Evolutionary conservation across 495 filamentous ascomycete species (phyloP).

Genomic region (Penicillium roqueforti): DNA sequence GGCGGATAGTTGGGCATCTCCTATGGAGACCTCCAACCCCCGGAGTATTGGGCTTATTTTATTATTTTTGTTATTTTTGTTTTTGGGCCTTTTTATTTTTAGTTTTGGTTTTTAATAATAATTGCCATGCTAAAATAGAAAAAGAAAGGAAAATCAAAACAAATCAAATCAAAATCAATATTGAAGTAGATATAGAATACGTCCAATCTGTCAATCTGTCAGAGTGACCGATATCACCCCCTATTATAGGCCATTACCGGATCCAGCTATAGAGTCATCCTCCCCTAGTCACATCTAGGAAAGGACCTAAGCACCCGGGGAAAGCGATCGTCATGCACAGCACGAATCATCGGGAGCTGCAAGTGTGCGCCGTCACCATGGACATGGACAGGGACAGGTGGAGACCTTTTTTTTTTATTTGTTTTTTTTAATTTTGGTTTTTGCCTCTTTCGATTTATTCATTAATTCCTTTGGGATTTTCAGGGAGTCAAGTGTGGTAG

Average conservation of each 20-base stretch:
- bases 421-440: neutral
- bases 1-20: conserved; percentile 26
- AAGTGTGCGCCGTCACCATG: conserved; percentile 30
- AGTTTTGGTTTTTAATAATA: neutral
- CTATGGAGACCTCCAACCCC: conserved; percentile 7
- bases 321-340: conserved; percentile 19
- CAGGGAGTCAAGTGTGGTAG: neutral
- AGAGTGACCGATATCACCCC: neutral
- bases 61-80: neutral
- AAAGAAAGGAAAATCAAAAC: neutral
- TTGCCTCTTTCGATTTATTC: too few species aligned
- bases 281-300: neutral
- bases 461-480: too few species aligned
- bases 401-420: conserved; percentile 13
- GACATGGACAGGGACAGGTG: conserved; percentile 29
- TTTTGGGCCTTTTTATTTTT: neutral
- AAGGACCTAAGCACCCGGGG: neutral
- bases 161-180: neutral
- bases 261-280: neutral
- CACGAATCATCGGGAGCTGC: conserved; percentile 24
- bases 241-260: neutral
- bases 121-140: neutral
- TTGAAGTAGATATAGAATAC: neutral
- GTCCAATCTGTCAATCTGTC: neutral
- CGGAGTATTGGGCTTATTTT: conserved; percentile 8